These are phyloP conservation scores for Lachancea dasiensis DNA, from an alignment of 805 yeast species.

Conservation along the genomic window DNA sequence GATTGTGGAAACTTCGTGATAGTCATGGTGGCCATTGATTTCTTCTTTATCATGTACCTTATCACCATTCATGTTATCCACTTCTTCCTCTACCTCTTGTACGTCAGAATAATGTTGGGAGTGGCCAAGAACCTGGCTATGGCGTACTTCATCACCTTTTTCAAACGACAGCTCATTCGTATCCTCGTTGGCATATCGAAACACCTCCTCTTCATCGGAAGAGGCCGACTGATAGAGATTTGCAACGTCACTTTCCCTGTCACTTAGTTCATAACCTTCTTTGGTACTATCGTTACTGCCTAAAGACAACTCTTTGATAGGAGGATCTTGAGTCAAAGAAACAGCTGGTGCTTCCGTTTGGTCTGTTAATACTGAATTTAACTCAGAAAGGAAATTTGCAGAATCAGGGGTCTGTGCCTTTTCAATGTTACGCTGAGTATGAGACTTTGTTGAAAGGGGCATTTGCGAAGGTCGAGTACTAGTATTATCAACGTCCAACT, in stretches of 20 bases:
- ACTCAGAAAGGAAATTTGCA: slow-evolving; percentile 19
- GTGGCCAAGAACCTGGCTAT: slow-evolving; percentile 1
- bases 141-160: slow-evolving; percentile 18
- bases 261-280: slow-evolving; percentile 9
- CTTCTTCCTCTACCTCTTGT: neutral
- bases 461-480: neutral
- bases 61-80: neutral
- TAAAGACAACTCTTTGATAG: too few species aligned
- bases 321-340: too few species aligned
- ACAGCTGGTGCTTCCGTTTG: neutral
- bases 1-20: slow-evolving; percentile 30
- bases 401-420: slow-evolving; percentile 5
- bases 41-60: neutral
- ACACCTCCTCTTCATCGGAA: slow-evolving; percentile 11
- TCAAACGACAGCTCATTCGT: slow-evolving; percentile 34
- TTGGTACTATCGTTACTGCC: neutral
- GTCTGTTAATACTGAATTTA: slow-evolving; percentile 19
- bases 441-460: neutral
- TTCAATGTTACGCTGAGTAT: neutral
- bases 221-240: slow-evolving; percentile 5
- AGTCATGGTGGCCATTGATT: slow-evolving; percentile 13
- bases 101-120: neutral
- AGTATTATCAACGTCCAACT: too few species aligned
- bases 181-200: slow-evolving; percentile 14
- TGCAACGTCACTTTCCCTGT: slow-evolving; percentile 7